Evolutionary conservation across 208 protist species (phyloP), one percentile per base, ranked within the genome.

Genomic region (Trypanosoma cruzi): DNA sequence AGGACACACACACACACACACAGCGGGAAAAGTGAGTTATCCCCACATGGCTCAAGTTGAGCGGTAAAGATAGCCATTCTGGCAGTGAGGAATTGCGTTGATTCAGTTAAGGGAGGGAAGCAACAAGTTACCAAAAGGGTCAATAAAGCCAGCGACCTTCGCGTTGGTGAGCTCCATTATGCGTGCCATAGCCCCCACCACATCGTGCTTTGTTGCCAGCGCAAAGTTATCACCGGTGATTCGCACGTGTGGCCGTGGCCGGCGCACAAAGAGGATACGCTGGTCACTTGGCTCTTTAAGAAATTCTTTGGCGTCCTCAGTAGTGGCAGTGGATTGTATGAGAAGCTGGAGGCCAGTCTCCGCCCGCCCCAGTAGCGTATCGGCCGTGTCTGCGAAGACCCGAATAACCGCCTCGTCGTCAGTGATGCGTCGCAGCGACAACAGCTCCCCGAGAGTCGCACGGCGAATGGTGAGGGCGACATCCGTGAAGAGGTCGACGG

Each of bases 61-160:
- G 36, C 36, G 36, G 11, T 4, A 40, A 4, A 40, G 36, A 40
- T 4, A 50, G 4, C 46, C 46, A 22, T 8, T 14, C 18, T 50
- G 46, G 46, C 2, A 50, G 4, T 40, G 46, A n/a, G 20, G 4
- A 8, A 32, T 3, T 24, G 11, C 6, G 64, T 48, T 5, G 32
- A 26, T 26, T 48, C 20, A 69, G 36, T 57, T 57, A 53, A 40
- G 40, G 32, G 50, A 37, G 28, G 60, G 24, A 64, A 57, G 31
- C n/a, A 74, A 55, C 4, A 62, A 24, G 67, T 87, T 87, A n/a
- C 81, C 81, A 56, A 79, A 87, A 1, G 36, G 52, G 59, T 87
- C 81, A 34, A 68, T 42, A 53, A 80, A 73, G 24, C 78, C 81
- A 28, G 66, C 81, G 26, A 62, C 53, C 46, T 60, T 78, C 24